Conservation (phyloP, 805 yeast genomes). For the Yueomyces sinensis region DNA sequence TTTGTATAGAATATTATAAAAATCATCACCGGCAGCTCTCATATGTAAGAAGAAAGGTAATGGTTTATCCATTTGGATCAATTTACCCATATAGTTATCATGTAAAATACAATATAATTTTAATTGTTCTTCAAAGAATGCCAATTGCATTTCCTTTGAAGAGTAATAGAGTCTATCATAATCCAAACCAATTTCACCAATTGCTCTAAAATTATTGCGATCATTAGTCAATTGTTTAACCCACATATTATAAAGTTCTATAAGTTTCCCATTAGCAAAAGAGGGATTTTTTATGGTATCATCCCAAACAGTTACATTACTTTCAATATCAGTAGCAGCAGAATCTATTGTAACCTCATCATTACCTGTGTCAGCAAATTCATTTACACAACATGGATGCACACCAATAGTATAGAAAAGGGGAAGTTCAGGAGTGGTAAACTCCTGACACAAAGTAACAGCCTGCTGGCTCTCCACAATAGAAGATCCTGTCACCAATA, state of each 20-base stretch:
- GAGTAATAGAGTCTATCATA: conserved; percentile 81
- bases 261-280: conserved; percentile 7
- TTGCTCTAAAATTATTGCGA: conserved; percentile 52
- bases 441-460: conserved; percentile 30
- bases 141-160: conserved; percentile 48
- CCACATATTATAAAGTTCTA: conserved; percentile 37
- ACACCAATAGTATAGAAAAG: conserved; percentile 76
- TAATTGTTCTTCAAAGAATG: conserved; percentile 62
- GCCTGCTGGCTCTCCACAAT: conserved; percentile 54
- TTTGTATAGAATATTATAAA: conserved; percentile 48
- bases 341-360: conserved; percentile 18
- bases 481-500: conserved; percentile 77
- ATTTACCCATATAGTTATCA: conserved; percentile 33
- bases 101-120: conserved; percentile 31
- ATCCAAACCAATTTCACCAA: conserved; percentile 94
- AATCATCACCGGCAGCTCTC: conserved; percentile 77
- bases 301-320: conserved; percentile 6
- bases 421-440: conserved; percentile 4
- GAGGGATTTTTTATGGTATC: conserved; percentile 2
- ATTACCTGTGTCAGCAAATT: conserved; percentile 21
- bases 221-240: conserved; percentile 34
- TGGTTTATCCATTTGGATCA: conserved; percentile 13
- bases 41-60: conserved; percentile 82
- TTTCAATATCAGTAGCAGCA: conserved; percentile 14
- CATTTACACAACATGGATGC: conserved; percentile 82